Evolutionary conservation across 768 basidiomycete species (phyloP), one percentile per base, ranked within the genome.

Genomic region (Hygrocybe coccinea): DNA sequence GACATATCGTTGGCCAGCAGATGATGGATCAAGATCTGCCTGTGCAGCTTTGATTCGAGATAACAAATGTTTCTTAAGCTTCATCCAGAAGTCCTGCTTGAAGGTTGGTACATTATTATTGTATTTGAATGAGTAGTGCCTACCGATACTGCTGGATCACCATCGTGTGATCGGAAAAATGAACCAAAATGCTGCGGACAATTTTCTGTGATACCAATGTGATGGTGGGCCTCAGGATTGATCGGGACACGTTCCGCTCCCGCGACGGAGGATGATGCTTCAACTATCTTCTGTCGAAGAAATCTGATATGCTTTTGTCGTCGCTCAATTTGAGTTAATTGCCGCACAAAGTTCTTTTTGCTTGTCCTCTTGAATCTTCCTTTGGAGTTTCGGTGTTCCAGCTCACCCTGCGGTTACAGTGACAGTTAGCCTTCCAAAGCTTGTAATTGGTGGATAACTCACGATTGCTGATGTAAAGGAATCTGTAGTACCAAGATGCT

Each of bases 391-490:
- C 59, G 66, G 52, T 75, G 74, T 5, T 70, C 57, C 1, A 66
- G 60, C 50, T 76, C 71, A 5, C 72, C 69, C 73, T 74, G 52
- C 14, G 29, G 12, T 14, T 22, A 33, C 19, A 35, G 12, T n/a
- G 11, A 34, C 11, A 39, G 24, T 14, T 17, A 11, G n/a, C 3
- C 21, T 15, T n/a, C 12, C 8, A 45, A 21, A 14, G 61, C 65
- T 59, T 38, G 34, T 56, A 34, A 43, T 29, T 8, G 29, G 29
- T 29, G 29, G 29, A 29, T 29, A 45, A 62, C 66, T 1, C 54
- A 75, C 75, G 1, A 59, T 57, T 29, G 71, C 66, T 0, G 72
- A 73, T 2, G 64, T 61, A 50, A 70, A 74, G 0, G 67, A 67
- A 33, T 77, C 74, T 0, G 68, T 71, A 1, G 73, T 73, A 0